Evolutionary conservation across 164 flowering plant species (phyloP), one percentile per base, ranked within the genome.

Genomic region (Stephania japonica): DNA sequence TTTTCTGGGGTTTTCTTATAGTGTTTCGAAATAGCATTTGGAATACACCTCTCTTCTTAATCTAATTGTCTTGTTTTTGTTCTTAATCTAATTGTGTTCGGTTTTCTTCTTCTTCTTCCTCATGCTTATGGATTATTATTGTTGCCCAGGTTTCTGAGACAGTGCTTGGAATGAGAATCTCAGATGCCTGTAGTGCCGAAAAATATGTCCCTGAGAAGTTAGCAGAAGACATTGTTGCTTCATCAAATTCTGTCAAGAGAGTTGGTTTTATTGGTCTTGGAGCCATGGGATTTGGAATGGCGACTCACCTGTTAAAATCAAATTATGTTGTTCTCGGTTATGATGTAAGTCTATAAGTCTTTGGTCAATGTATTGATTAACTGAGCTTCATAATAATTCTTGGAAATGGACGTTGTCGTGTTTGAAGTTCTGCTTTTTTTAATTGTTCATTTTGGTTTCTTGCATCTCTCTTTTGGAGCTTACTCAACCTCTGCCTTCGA

Each of bases 241-340:
- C 81, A 47, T 84, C 97, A 66, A 81, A 70, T 26, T 42, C 82
- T 61, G 91, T 87, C 14, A 87, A 81, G 50, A 85, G 86, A 76
- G 77, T 96, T 80, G 99, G 97, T 77, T 96, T 96, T 75, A 89
- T 96, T 82, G 99, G 99, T 78, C 97, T 96, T 74, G 99, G 99
- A 77, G 99, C 98, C 69, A 96, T 96, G 99, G 99, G 99, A 72
- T 96, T 92, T 85, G 99, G 99, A 80, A 96, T 96, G 98, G 99
- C 99, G 79, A 88, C 93, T 76, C 90, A 92, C 63, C 89, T 96
- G 70, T 59, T 96, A 76, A 88, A 72, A 74, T 93, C 96, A 70
- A 84, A 90, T 75, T 91, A 85, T 73, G 68, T 68, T n/a, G 98
- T 96, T 49, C 12, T 75, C 75, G 99, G 99, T 76, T 96, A 64